Evolutionary conservation across 1,284 basidiomycete genomes (phyloP).

Genomic region (Rhodotorula sp.): DNA sequence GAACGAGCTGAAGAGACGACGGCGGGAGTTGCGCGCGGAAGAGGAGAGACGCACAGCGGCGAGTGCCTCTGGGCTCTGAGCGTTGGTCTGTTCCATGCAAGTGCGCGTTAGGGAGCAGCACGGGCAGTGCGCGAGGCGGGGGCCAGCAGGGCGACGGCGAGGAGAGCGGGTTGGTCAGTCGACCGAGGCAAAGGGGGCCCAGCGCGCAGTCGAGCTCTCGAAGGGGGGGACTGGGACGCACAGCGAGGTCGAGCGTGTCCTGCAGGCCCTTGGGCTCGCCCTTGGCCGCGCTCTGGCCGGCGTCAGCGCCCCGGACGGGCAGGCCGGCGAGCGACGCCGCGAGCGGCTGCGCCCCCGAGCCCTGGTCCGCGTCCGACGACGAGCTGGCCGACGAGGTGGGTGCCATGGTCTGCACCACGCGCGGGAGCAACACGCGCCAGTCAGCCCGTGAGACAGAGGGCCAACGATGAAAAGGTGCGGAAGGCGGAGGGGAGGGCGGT

Average conservation of each 20-base stretch:
- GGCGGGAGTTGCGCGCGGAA: not conserved
- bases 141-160: not conserved
- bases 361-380: slow-evolving; percentile 15
- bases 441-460: not conserved
- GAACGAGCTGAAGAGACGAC: not conserved
- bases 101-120: not conserved
- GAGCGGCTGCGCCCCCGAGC: slow-evolving; percentile 2
- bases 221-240: slow-evolving; percentile 44
- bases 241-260: slow-evolving; percentile 62
- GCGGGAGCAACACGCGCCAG: not conserved
- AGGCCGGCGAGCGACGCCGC: slow-evolving; percentile 37
- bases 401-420: not conserved
- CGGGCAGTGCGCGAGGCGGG: not conserved
- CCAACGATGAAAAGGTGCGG: not conserved
- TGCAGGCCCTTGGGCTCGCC: slow-evolving; percentile 51
- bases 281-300: slow-evolving; percentile 9
- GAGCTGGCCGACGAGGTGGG: slow-evolving; percentile 29
- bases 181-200: not conserved
- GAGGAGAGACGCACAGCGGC: slow-evolving; percentile 15
- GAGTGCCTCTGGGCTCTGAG: slow-evolving; percentile 7
- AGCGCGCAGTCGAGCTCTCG: too few relatives aligned
- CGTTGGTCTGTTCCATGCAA: slow-evolving; percentile 11
- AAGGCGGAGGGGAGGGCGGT: not conserved
- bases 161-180: not conserved
- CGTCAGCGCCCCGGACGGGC: slow-evolving; percentile 21